Conservation (phyloP, 2,329 filamentous ascomycete species). For the Penicillium brasilianum region DNA sequence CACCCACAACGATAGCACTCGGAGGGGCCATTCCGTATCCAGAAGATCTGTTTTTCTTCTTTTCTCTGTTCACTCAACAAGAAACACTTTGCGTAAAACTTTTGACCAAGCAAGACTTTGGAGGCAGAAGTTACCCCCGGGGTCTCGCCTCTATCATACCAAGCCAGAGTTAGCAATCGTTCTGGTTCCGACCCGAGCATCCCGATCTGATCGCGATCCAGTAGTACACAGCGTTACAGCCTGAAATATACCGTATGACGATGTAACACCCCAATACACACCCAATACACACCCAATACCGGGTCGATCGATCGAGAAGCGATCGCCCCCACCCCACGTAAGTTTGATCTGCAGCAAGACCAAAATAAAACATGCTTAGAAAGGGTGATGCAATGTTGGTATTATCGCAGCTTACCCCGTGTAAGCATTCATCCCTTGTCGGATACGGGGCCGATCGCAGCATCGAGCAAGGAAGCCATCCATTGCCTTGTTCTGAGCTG, state of each 20-base stretch:
- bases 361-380: neutral
- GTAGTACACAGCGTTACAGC: neutral
- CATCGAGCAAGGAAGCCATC: neutral
- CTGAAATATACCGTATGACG: neutral
- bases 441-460: neutral
- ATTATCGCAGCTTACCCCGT: no score
- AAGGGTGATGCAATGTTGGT: no score
- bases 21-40: neutral
- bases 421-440: neutral
- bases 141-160: neutral
- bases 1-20: slow-evolving; percentile 4
- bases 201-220: slow-evolving; percentile 6
- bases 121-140: neutral
- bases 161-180: neutral
- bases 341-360: neutral
- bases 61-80: neutral
- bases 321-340: neutral
- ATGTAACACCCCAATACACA: neutral
- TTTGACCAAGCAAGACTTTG: no score
- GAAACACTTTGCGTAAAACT: no score
- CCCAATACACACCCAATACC: neutral
- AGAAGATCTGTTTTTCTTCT: neutral
- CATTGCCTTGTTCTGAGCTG: neutral
- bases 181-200: neutral
- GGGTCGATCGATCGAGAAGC: neutral